Evolutionary conservation across 345 rosid species (phyloP), one percentile per base, ranked within the genome.

Genomic region (Boechera divaricarpa): DNA sequence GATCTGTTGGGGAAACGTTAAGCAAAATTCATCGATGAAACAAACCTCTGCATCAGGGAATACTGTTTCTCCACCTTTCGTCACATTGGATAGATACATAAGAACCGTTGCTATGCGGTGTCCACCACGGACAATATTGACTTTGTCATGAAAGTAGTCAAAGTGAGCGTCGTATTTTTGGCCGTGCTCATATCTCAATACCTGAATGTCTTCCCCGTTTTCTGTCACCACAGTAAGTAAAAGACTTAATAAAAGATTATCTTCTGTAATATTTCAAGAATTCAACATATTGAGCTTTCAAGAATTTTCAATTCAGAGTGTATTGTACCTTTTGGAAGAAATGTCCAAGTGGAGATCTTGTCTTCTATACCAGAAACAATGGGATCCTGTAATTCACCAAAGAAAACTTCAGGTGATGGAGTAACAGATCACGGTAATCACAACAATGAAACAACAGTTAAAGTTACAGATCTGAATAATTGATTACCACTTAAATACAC

Each of bases 201-300:
- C 94, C 82, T 94, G 98, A 18, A 92, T 82, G 77, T 94, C 98
- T 86, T 94, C 98, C 24, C 98, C 98, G 44, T 93, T 93, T 78
- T 89, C 98, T 93, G 87, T 44, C 41, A 81, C 45, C 39, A 41
- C 62, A 74, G 15, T 70, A 56, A 75, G n/a, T 1, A 48, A 36
- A 47, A 35, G 48, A 61, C 48, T 53, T 35, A 0, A 28, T 9
- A 9, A 53, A 44, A 71, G 24, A 2, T 10, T 16, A 45, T 63
- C 60, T 62, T 49, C 18, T 1, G 8, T 7, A 39, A 39, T 13
- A 63, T 76, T 58, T 55, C 28, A 58, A 21, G 64, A 16, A 16
- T 29, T n/a, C 48, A 26, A 51, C 41, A 51, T 31, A 70, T 0
- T 57, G 41, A 57, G 44, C 13, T 57, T 18, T 21, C 35, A 47